Evolutionary conservation across 2,329 filamentous ascomycete species (phyloP).

Genomic region (Fusarium nanum): DNA sequence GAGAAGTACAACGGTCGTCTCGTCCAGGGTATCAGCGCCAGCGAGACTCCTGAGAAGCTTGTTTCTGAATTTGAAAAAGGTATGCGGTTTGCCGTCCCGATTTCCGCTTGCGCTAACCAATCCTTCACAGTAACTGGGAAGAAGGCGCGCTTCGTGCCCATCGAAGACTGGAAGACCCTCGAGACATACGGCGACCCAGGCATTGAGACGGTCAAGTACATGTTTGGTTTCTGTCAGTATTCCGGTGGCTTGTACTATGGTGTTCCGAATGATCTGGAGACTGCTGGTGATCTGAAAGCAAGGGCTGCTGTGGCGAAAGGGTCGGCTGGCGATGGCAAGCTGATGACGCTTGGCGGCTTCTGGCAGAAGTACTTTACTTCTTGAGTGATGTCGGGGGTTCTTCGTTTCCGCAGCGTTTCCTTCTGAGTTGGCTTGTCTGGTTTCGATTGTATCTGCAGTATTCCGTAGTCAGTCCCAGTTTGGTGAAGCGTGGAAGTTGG

Average conservation of each 20-base stretch:
- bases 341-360: slow-evolving; percentile 45
- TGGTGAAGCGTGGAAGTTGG: not conserved
- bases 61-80: slow-evolving; percentile 50
- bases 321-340: slow-evolving; percentile 27
- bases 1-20: slow-evolving; percentile 51
- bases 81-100: not conserved
- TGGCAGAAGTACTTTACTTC: slow-evolving; percentile 40
- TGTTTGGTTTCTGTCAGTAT: slow-evolving; percentile 53
- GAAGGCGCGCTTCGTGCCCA: slow-evolving; percentile 48
- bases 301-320: slow-evolving; percentile 46
- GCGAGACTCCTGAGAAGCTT: slow-evolving; percentile 47
- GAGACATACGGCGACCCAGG: slow-evolving; percentile 48
- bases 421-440: not conserved
- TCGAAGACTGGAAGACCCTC: slow-evolving; percentile 50
- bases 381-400: not conserved
- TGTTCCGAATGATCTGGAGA: slow-evolving; percentile 42
- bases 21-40: slow-evolving; percentile 54
- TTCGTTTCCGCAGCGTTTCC: too few relatives aligned
- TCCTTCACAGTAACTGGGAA: slow-evolving; percentile 46
- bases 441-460: not conserved
- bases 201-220: slow-evolving; percentile 53
- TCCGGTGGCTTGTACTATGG: slow-evolving; percentile 51
- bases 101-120: slow-evolving; percentile 3
- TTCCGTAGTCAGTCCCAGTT: not conserved
- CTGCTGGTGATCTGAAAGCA: slow-evolving; percentile 47